Evolutionary conservation across 2,329 filamentous ascomycete species (phyloP).

Genomic region (Cladosporium sp.): DNA sequence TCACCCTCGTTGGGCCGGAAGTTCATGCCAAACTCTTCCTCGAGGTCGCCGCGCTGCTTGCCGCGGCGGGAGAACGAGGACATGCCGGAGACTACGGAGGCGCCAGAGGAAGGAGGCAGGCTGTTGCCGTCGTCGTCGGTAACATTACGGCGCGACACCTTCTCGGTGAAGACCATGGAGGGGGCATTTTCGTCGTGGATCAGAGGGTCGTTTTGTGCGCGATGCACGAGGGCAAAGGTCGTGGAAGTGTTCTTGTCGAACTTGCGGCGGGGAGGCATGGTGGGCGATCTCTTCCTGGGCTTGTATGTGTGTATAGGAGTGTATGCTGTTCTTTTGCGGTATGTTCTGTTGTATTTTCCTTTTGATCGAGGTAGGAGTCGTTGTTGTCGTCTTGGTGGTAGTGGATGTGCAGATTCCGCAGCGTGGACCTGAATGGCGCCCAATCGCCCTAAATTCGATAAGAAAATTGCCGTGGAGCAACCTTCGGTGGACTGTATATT

Average conservation of each 20-base stretch:
- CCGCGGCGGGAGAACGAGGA: slow-evolving; percentile 33
- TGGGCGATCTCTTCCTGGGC: slow-evolving; percentile 37
- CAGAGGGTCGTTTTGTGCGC: slow-evolving; percentile 93
- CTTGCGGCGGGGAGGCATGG: slow-evolving; percentile 73
- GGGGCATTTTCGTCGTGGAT: slow-evolving; percentile 90
- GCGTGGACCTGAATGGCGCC: slow-evolving; percentile 4
- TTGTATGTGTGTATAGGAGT: background rate
- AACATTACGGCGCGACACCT: slow-evolving; percentile 31
- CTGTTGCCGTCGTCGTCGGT: slow-evolving; percentile 27
- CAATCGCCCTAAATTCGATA: slow-evolving; percentile 4
- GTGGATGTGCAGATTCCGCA: background rate
- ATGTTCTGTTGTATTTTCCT: background rate
- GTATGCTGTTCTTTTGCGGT: background rate
- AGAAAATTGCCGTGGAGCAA: slow-evolving; percentile 5
- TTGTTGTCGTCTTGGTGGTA: background rate
- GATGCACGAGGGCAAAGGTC: slow-evolving; percentile 92
- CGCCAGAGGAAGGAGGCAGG: slow-evolving; percentile 23
- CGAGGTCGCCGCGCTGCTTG: slow-evolving; percentile 67
- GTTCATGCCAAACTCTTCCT: slow-evolving; percentile 66
- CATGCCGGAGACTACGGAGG: slow-evolving; percentile 38
- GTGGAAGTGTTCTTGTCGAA: slow-evolving; percentile 90
- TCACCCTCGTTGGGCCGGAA: slow-evolving; percentile 92
- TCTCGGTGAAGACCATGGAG: slow-evolving; percentile 83
- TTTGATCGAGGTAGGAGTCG: slow-evolving; percentile 7
- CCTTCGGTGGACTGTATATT: background rate